Evolutionary conservation across 2,329 filamentous ascomycete species (phyloP).

Genomic region (Graphilbum sp.): DNA sequence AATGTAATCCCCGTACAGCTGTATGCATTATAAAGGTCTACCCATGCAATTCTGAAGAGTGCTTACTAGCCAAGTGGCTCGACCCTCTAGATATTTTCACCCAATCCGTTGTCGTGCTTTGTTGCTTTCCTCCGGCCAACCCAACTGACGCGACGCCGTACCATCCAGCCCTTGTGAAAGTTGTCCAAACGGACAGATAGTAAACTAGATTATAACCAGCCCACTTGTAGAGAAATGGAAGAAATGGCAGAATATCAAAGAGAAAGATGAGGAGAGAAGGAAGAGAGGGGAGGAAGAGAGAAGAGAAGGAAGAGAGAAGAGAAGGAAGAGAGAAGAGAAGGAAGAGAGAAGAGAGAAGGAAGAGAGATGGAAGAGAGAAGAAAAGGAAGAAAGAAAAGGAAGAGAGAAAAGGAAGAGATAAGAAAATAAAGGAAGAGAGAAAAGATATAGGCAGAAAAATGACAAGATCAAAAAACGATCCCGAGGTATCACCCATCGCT

Average conservation of each 20-base stretch:
- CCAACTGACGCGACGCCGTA: background rate
- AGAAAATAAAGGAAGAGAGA: background rate
- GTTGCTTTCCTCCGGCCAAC: background rate
- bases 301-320: background rate
- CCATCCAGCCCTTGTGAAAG: background rate
- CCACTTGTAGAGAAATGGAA: conserved; percentile 4
- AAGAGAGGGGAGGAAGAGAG: background rate
- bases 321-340: background rate
- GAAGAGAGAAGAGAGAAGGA: background rate
- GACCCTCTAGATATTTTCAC: background rate
- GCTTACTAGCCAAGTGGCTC: too few species aligned
- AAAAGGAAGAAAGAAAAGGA: background rate
- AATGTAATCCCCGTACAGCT: too few species aligned
- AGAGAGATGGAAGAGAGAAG: background rate
- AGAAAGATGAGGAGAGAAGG: background rate
- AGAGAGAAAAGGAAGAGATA: background rate
- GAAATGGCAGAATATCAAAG: background rate
- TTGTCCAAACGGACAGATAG: too few species aligned
- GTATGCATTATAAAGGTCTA: too few species aligned
- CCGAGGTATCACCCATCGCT: too few species aligned
- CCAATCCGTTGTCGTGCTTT: background rate
- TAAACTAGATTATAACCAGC: too few species aligned
- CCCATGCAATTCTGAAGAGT: too few species aligned
- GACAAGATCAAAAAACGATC: too few species aligned
- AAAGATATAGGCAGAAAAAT: too few species aligned